Percentiles rank a stretch among this genome's conserved stretches.
phyloP scores from a whole-genome alignment of 805 yeast genomes.

The Candida insectalens region DNA sequence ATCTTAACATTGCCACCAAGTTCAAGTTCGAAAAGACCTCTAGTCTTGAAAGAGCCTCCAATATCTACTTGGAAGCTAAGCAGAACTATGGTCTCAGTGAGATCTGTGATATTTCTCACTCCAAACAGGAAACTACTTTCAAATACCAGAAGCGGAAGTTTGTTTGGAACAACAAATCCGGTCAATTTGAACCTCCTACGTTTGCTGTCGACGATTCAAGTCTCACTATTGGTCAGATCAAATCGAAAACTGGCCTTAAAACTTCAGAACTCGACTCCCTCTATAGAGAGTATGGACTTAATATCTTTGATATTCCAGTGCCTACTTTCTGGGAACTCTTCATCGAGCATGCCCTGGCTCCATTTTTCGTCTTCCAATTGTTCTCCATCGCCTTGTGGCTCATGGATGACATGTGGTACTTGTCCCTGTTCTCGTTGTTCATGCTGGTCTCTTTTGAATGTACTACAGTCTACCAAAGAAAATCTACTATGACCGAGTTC shows the following conservation, averaged over 20 bases:
- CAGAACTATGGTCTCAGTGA: slow-evolving; percentile 83
- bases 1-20: slow-evolving; percentile 51
- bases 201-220: slow-evolving; percentile 61
- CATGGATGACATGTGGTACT: slow-evolving; percentile 95
- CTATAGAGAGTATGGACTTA: slow-evolving; percentile 64
- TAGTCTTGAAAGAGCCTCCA: slow-evolving; percentile 52
- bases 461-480: slow-evolving; percentile 92
- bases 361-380: slow-evolving; percentile 92
- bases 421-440: slow-evolving; percentile 80
- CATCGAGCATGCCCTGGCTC: slow-evolving; percentile 97
- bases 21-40: slow-evolving; percentile 57
- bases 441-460: slow-evolving; percentile 91
- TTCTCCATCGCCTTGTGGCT: slow-evolving; percentile 95
- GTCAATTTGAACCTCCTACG: slow-evolving; percentile 69
- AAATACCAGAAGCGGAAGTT: slow-evolving; percentile 89
- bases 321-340: slow-evolving; percentile 87
- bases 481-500: slow-evolving; percentile 89
- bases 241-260: slow-evolving; percentile 29
- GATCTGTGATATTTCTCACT: slow-evolving; percentile 49
- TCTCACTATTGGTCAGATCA: slow-evolving; percentile 50
- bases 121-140: slow-evolving; percentile 57
- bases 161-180: slow-evolving; percentile 45
- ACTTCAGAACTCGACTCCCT: slow-evolving; percentile 25
- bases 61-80: slow-evolving; percentile 69
- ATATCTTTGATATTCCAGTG: slow-evolving; percentile 88